phyloP scores from a whole-genome alignment of 495 filamentous ascomycete species.

The Tetracladium setigerum region DNA sequence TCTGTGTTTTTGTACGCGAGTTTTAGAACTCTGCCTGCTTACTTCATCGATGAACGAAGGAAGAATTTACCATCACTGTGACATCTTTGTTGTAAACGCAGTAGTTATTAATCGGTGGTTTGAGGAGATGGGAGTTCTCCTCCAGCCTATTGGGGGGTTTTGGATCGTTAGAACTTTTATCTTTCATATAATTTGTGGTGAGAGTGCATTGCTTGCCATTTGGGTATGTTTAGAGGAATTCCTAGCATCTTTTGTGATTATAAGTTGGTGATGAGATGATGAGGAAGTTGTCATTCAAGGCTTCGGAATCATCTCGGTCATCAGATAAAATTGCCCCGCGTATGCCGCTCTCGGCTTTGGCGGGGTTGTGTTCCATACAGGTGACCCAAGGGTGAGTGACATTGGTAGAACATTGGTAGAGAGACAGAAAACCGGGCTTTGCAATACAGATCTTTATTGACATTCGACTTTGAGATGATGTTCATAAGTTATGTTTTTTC shows the following conservation, averaged over 20 bases:
- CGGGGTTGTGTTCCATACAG: no score
- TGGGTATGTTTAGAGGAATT: conserved; percentile 67
- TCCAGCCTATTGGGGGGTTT: conserved; percentile 58
- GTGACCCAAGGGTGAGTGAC: no score
- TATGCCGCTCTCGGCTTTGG: no score
- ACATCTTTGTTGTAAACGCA: conserved; percentile 81
- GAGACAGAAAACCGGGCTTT: no score
- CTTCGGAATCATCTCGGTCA: no score
- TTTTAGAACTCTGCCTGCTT: conserved; percentile 1
- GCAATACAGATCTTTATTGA: no score
- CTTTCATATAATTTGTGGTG: not conserved
- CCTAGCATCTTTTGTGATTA: conserved; percentile 14
- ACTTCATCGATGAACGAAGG: not conserved
- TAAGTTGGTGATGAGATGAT: no score
- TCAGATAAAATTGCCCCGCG: no score
- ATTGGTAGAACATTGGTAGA: no score
- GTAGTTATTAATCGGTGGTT: conserved; percentile 95
- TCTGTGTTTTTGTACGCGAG: conserved; percentile 36
- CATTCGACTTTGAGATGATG: no score
- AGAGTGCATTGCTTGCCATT: conserved; percentile 52
- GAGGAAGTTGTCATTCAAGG: no score
- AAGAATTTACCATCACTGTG: conserved; percentile 60
- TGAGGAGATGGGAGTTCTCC: conserved; percentile 83
- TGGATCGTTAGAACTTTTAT: conserved; percentile 6
- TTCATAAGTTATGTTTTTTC: no score